Base-by-base conservation (phyloP, 1,284 basidiomycete genomes). In the Irpex rosettiformis region DNA sequence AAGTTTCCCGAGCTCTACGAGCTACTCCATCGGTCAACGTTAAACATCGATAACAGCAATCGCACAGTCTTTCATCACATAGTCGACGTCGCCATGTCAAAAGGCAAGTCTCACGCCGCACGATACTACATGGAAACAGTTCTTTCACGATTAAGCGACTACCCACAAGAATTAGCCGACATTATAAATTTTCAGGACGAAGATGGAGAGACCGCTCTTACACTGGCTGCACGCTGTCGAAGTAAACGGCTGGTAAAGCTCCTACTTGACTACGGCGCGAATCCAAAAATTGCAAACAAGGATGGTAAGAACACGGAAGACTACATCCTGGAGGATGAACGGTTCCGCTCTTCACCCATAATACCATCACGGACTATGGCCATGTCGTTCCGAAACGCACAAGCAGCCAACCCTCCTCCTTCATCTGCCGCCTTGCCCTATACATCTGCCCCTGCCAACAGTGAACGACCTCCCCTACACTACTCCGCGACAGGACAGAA, bases 161-260 rank as follows among this genome's bases (percentile, higher is more conserved):
- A 94, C 74, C 96, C 96, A 2, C 91, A 93, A 67, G 97, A 99
- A 73, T 79, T 99, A 16, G 94, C 95, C 37, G 97, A 99, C 70
- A 95, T 99, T 54, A 94, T 99, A 75, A 99, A 99, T 71, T 99
- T 99, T 74, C 97, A 97, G 72, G 97, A 99, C 71, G 95, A 98
- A 70, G 97, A 99, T 66, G 96, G 96, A 30, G 97, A 99, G 77
- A 98, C 97, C 11, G 94, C 97, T 8, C 76, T 99, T 59, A 99
- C 97, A 1, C 88, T 99, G 80, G 96, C 97, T 24, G 97, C 97
- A 4, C 84, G 97, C 37, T 98, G 96, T 67, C 80, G 97, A 58
- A 96, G 93, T 72, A 97, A 98, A 75, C 88, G 96, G n/a, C 83
- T 99, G 16, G 96, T 99, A 65, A 96, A 96, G 70, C 82, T 98